Evolutionary conservation across 2,329 filamentous ascomycete species (phyloP).

Genomic region (Alternaria burnsii): DNA sequence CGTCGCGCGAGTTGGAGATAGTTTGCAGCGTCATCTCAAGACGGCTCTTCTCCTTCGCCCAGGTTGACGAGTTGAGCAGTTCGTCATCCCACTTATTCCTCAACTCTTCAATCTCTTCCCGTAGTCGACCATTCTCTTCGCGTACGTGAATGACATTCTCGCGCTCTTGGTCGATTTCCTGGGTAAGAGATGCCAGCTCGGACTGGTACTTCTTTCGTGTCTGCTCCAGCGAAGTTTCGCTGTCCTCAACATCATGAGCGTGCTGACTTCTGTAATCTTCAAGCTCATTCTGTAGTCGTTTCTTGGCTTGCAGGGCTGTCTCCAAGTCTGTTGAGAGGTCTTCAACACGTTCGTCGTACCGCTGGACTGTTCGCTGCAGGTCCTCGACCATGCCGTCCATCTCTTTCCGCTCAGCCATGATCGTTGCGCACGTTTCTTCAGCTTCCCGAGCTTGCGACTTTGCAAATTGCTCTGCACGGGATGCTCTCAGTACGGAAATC

Average conservation of each 20-base stretch:
- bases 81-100: slow-evolving; percentile 98
- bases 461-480: slow-evolving; percentile 91
- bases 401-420: slow-evolving; percentile 91
- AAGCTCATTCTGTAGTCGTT: slow-evolving; percentile 93
- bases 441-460: slow-evolving; percentile 88
- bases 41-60: slow-evolving; percentile 96
- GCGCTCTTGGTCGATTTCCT: slow-evolving; percentile 91
- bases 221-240: slow-evolving; percentile 94
- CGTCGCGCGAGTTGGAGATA: slow-evolving; percentile 88
- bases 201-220: slow-evolving; percentile 97
- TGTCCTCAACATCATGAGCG: slow-evolving; percentile 96
- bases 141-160: slow-evolving; percentile 87
- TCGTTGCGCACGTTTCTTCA: slow-evolving; percentile 86
- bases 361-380: slow-evolving; percentile 86
- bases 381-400: slow-evolving; percentile 90
- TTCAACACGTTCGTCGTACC: slow-evolving; percentile 88
- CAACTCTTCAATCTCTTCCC: slow-evolving; percentile 95
- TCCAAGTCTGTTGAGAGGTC: slow-evolving; percentile 91
- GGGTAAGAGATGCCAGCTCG: slow-evolving; percentile 87
- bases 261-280: slow-evolving; percentile 96
- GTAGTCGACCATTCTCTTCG: slow-evolving; percentile 83
- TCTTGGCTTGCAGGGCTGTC: slow-evolving; percentile 85
- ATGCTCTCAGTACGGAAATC: slow-evolving; percentile 91
- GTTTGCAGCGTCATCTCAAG: slow-evolving; percentile 90
- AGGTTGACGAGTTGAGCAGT: slow-evolving; percentile 95